Evolutionary conservation across 2,329 filamentous ascomycete genomes (phyloP), one percentile per base, ranked within the genome.

Genomic region (Fonsecaea pugnacius): DNA sequence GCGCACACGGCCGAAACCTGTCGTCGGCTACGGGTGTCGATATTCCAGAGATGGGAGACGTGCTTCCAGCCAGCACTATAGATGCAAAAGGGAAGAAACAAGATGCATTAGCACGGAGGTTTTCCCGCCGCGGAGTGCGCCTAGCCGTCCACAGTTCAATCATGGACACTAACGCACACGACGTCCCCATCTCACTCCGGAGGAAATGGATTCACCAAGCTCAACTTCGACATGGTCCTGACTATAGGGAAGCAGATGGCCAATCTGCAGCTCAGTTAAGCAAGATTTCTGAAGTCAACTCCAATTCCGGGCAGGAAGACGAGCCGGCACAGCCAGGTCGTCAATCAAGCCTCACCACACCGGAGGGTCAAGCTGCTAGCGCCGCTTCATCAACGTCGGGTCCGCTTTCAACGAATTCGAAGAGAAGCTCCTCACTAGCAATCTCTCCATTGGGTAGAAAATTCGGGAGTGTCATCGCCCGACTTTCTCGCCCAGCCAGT

Each of bases 131-230:
- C 33, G 70, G 68, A 32, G 67, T 69, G 21, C 63, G 68, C 6
- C 64, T 72, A 1, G 69, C 64, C 7, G 66, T 71, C 6, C 70
- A 70, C 57, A 70, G 65, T 57, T 71, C 70, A 3, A 70, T 72
- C 52, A 55, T 71, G 32, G 69, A 69, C 54, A 62, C 67, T 2
- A 63, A 69, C 43, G 69, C 70, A 18, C 64, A 67, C 35, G 65
- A 69, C 8, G 64, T 65, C 7, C 66, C 70, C n/a, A 57, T 60
- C 50, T 61, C 61, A 3, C 65, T 72, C 14, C 67, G 67, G 33
- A 58, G 66, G 51, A 71, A 66, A 65, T 72, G 70, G 70, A 67
- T 71, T n/a, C 55, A 69, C 33, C 60, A 63, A 40, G 65, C 60
- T 27, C 52, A 54, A 18, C 38, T 36, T 27, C 55, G 63, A 21